phyloP scores from a whole-genome alignment of 148 eudicot species.

The Polygonum aviculare region DNA sequence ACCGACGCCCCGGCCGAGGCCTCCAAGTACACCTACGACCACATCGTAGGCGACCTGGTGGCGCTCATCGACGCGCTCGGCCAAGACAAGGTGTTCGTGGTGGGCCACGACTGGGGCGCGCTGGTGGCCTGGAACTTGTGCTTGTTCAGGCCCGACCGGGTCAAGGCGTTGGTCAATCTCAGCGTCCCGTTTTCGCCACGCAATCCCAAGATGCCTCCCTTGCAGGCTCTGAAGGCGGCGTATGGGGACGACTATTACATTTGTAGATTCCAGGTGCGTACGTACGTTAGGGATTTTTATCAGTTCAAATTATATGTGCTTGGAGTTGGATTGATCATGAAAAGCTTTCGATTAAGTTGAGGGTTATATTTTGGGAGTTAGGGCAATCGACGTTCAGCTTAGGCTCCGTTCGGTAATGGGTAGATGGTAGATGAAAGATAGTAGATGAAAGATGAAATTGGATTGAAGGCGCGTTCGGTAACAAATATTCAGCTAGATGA shows the following conservation, averaged over 20 bases:
- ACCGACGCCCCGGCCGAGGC: slow-evolving; percentile 36
- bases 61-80: slow-evolving; percentile 34
- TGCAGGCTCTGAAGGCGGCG: slow-evolving; percentile 20
- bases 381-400: too few species aligned
- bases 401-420: too few species aligned
- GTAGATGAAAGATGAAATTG: too few species aligned
- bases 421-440: too few species aligned
- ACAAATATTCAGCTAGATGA: too few species aligned
- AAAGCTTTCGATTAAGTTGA: too few species aligned
- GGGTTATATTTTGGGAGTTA: background rate
- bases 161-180: slow-evolving; percentile 40
- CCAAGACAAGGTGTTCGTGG: slow-evolving; percentile 32
- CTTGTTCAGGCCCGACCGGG: slow-evolving; percentile 38
- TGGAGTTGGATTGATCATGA: too few species aligned
- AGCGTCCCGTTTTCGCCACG: slow-evolving; percentile 39
- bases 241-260: slow-evolving; percentile 44
- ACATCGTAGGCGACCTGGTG: slow-evolving; percentile 44
- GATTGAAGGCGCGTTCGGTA: too few species aligned
- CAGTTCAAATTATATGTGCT: too few species aligned
- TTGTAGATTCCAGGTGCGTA: slow-evolving; percentile 51
- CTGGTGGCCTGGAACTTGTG: slow-evolving; percentile 46
- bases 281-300: slow-evolving; percentile 2
- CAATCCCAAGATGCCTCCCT: slow-evolving; percentile 22
- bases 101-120: slow-evolving; percentile 68
- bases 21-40: slow-evolving; percentile 32